These are phyloP conservation scores for Xylaria sp. DNA, from an alignment of 495 filamentous ascomycete genomes.

Conservation along the genomic window DNA sequence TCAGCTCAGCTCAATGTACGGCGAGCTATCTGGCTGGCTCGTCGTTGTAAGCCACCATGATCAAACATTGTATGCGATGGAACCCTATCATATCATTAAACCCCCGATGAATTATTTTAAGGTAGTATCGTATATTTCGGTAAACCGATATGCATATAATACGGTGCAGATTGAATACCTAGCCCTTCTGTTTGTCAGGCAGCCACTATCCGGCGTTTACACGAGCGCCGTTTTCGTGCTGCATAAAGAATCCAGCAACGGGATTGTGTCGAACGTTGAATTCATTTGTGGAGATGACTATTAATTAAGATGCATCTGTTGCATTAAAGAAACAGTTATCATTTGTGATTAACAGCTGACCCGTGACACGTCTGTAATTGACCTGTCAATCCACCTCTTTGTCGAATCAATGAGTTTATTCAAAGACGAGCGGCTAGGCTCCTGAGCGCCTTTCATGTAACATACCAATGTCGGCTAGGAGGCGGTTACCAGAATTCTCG, in stretches of 20 bases:
- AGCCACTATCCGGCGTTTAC: not conserved
- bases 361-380: not conserved
- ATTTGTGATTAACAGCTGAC: not conserved
- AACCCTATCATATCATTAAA: not conserved
- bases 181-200: not conserved
- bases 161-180: not conserved
- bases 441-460: not conserved
- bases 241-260: not conserved
- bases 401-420: not conserved
- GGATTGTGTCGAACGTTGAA: not conserved
- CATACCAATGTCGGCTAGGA: not conserved
- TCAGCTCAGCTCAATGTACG: constrained; percentile 2
- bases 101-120: not conserved
- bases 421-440: not conserved
- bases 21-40: not conserved
- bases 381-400: not conserved
- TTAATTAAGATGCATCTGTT: not conserved
- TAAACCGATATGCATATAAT: not conserved
- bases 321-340: not conserved
- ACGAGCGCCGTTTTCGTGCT: not conserved
- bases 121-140: not conserved
- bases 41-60: not conserved
- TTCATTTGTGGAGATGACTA: not conserved
- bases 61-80: not conserved
- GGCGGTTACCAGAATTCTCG: not conserved